These are phyloP conservation scores for Odonthalia washingtoniensis DNA, from an alignment of 31 red algal genomes.

Conservation along the genomic window DNA sequence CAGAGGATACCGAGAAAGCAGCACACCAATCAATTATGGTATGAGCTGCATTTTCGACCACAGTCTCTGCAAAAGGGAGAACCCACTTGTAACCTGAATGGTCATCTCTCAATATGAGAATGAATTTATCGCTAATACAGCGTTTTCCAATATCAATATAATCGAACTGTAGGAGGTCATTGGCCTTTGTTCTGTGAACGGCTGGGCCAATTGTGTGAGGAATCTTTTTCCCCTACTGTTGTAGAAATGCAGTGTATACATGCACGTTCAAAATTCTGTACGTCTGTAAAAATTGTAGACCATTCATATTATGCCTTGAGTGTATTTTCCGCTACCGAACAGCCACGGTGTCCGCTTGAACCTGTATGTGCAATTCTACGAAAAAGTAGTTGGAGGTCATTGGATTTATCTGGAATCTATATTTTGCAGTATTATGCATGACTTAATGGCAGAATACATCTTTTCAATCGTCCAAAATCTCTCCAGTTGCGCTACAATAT, in stretches of 20 bases:
- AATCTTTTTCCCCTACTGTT: background rate
- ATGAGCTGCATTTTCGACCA: background rate
- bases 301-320: background rate
- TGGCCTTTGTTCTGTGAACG: background rate
- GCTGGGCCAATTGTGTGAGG: background rate
- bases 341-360: no score
- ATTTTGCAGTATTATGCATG: no score
- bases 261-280: background rate
- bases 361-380: no score
- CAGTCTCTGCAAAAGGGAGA: background rate
- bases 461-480: no score
- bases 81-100: constrained; percentile 3
- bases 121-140: background rate
- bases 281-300: background rate
- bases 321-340: no score
- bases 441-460: no score
- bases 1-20: background rate
- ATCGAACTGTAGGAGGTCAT: background rate
- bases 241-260: background rate
- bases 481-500: no score
- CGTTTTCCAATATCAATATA: constrained; percentile 11
- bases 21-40: constrained; percentile 3
- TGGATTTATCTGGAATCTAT: no score
- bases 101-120: no score
- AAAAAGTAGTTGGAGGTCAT: no score